Evolutionary conservation across 2,329 filamentous ascomycete species (phyloP), one percentile per base, ranked within the genome.

Genomic region (Stromatinia cepivora): DNA sequence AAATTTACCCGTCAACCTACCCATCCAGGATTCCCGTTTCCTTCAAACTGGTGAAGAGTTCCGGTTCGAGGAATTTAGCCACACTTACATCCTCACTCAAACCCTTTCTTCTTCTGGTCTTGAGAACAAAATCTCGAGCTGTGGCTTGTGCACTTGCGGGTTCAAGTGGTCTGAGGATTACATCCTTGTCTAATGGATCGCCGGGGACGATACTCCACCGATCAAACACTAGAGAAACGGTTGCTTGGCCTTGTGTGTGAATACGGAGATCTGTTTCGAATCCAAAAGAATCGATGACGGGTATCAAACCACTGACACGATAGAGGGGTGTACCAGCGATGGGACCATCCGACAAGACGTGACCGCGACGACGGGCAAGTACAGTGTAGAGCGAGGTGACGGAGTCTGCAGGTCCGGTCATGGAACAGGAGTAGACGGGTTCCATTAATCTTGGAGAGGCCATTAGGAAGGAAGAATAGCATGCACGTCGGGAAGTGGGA

Each of bases 191-290:
- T 46, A 99, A 85, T 53, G 95, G 95, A 80, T 99, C 95, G 68
- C 95, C 95, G 1, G 95, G 95, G 1, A 99, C 94, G 71, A 98
- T 92, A 77, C 87, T 93, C 95, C 95, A 99, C 73, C 92, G 89
- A 78, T 99, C 95, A 80, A 99, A 99, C 17, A 97, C 93, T 48
- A 99, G 85, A 75, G 90, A 93, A 66, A 98, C 89, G 77, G 92
- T 94, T 69, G 94, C 93, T 79, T 93, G 90, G 66, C 95, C 94
- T 82, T 97, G 92, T 0, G 94, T 97, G 81, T 97, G 94, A 78
- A 98, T 98, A 72, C 95, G 87, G 70, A 99, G 85, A 82, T 99
- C 95, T 20, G 95, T 98, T 83, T 99, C 95, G 80, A 99, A 98
- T 28, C 95, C 95, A 77, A 99, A 99, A 42, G 90, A 93, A 82